Evolutionary conservation across 2,329 filamentous ascomycete genomes (phyloP).

Genomic region (Sporothrix pseudoabietina): DNA sequence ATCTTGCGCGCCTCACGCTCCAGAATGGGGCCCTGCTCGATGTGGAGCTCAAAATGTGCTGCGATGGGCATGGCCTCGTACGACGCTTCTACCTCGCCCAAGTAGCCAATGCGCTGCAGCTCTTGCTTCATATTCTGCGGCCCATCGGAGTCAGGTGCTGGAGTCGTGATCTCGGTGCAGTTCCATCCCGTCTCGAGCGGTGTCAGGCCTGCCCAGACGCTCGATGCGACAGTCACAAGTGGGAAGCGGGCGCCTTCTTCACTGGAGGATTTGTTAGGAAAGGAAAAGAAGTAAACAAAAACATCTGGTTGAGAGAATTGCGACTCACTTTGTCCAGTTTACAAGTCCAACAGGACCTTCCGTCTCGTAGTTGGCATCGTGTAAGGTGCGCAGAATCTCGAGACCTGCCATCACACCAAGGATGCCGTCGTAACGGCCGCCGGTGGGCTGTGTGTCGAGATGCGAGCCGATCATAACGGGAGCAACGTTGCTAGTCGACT

Average conservation of each 20-base stretch:
- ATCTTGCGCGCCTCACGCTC: slow-evolving; percentile 65
- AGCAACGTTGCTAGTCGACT: slow-evolving; percentile 61
- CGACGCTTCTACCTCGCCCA: slow-evolving; percentile 60
- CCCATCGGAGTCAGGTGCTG: slow-evolving; percentile 45
- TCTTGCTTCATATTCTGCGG: slow-evolving; percentile 66
- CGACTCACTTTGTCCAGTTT: slow-evolving; percentile 70
- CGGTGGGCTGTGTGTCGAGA: slow-evolving; percentile 40
- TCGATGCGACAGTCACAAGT: slow-evolving; percentile 70
- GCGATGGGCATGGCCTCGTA: slow-evolving; percentile 65
- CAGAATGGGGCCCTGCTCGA: slow-evolving; percentile 79
- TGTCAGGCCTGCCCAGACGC: slow-evolving; percentile 72
- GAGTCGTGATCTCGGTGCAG: slow-evolving; percentile 57
- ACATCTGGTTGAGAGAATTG: too few relatives aligned
- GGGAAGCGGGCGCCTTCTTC: slow-evolving; percentile 83
- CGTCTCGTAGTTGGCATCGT: slow-evolving; percentile 68
- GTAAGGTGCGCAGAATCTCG: slow-evolving; percentile 68
- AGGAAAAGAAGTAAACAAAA: not conserved
- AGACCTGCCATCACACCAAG: slow-evolving; percentile 72
- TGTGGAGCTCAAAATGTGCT: slow-evolving; percentile 81
- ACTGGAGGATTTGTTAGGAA: slow-evolving; percentile 42
- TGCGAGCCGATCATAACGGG: slow-evolving; percentile 70
- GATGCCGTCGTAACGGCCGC: slow-evolving; percentile 76
- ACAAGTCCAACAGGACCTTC: slow-evolving; percentile 72
- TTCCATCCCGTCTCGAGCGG: slow-evolving; percentile 61
- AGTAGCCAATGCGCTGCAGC: slow-evolving; percentile 70